phyloP scores from a whole-genome alignment of 768 basidiomycete genomes.

The Fistulinella prunicolor region DNA sequence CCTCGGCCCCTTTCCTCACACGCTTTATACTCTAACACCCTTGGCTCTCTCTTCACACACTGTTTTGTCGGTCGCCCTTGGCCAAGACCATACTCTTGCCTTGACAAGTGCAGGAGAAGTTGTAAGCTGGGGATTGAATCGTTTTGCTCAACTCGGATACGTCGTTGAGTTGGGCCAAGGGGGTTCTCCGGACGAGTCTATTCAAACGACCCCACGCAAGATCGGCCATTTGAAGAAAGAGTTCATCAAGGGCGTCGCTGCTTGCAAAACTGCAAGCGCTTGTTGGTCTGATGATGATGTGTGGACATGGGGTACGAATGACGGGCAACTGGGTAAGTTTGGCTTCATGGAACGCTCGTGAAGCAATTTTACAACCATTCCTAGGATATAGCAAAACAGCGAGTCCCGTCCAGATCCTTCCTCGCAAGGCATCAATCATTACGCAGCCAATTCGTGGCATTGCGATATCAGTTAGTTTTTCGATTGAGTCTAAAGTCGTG shows the following conservation, averaged over 20 bases:
- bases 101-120: constrained; percentile 81
- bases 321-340: constrained; percentile 78
- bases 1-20: constrained; percentile 73
- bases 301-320: constrained; percentile 92
- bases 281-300: constrained; percentile 78
- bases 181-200: constrained; percentile 59
- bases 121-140: constrained; percentile 86
- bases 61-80: constrained; percentile 71
- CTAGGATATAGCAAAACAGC: constrained; percentile 74
- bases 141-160: constrained; percentile 89
- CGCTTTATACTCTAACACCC: constrained; percentile 69
- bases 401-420: constrained; percentile 71
- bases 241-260: constrained; percentile 74
- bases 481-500: background rate
- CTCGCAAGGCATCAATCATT: constrained; percentile 79
- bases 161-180: constrained; percentile 54
- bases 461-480: constrained; percentile 62
- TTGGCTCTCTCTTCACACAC: constrained; percentile 53
- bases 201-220: constrained; percentile 75
- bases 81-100: constrained; percentile 92
- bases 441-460: constrained; percentile 67
- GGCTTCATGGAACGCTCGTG: background rate
- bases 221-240: constrained; percentile 81
- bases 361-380: background rate
- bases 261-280: constrained; percentile 81